phyloP scores from a whole-genome alignment of 2,329 filamentous ascomycete genomes.

The Phialocephala subalpina region DNA sequence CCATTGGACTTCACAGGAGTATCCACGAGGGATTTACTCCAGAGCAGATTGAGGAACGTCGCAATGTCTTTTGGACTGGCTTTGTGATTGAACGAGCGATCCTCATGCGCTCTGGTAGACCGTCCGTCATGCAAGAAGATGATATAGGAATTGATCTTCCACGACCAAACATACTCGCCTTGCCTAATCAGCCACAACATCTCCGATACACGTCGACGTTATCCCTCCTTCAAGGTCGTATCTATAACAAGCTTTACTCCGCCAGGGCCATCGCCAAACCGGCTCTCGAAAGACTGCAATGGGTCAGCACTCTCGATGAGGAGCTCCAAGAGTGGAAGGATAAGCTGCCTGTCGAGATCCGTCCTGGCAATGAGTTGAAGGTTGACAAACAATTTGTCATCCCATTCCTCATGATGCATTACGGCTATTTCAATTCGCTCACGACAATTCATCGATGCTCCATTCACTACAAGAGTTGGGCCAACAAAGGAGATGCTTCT shows the following conservation, averaged over 20 bases:
- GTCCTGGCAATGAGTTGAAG: background rate
- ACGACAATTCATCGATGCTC: conserved; percentile 7
- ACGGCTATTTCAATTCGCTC: conserved; percentile 5
- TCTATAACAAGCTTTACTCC: conserved; percentile 5
- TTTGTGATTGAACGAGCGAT: background rate
- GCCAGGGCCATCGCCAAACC: background rate
- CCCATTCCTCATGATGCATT: conserved; percentile 2
- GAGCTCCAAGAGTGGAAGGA: conserved; percentile 5
- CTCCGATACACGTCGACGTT: background rate
- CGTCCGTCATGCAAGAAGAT: conserved; percentile 3
- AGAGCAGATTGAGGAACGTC: background rate
- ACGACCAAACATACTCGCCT: background rate
- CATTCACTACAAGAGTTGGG: background rate
- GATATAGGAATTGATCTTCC: conserved; percentile 5
- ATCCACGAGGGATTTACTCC: background rate
- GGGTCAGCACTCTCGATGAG: conserved; percentile 1
- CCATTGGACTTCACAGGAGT: background rate
- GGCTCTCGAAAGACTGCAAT: background rate
- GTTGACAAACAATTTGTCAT: background rate
- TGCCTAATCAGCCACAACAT: background rate
- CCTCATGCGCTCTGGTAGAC: background rate
- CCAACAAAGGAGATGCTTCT: background rate
- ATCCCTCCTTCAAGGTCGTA: background rate
- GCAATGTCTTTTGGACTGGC: conserved; percentile 3
- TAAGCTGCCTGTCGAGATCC: background rate